Base-by-base conservation (phyloP, 1,139 yeast genomes). In the Sugiyamaella japonica region DNA sequence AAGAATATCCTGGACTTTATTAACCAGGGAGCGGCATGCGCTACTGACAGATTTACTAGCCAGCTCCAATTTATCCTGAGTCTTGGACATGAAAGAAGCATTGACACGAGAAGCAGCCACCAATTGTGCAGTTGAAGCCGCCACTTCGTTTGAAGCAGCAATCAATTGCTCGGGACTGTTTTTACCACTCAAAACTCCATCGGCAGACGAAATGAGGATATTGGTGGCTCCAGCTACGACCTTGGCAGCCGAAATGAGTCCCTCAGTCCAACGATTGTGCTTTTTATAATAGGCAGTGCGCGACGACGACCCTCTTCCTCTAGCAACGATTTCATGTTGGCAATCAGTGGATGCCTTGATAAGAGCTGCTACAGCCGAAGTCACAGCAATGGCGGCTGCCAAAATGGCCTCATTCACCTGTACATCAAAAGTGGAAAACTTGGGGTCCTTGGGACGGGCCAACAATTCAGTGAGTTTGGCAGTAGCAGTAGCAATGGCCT, bases 211-310 rank as follows among this genome's bases (percentile, higher is more conserved):
- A 57, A 89, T 89, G 62, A 89, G 78, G 31, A 86, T 76, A 63
- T 85, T 86, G 2, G 97, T 89, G 0, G 96, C 83, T 2, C 84
- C 84, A 3, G 96, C 96, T 48, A 90, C 95, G 0, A 95, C 86
- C 64, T 87, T 86, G 1, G 97, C 89, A 12, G 97, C 97, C 60
- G 96, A 87, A 41, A 90, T 84, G 55, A 89, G 81, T 37, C 97
- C 97, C 71, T 90, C 96, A 0, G 97, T 89, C 97, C 97, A 89
- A 66, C 95, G 79, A 68, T 85, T 89, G 69, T 90, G 89, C 71
- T 88, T 89, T 69, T 86, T 88, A 73, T 90, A 90, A 68, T 86
- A 90, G 41, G 88, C 89, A 3, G 89, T 83, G 56, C 83, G 77
- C 1, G 89, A 76, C 53, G 80, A 83, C 1, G 81, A 70, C 5